Conservation (phyloP, 164 flowering plant species). For the Macadamia tetraphylla region DNA sequence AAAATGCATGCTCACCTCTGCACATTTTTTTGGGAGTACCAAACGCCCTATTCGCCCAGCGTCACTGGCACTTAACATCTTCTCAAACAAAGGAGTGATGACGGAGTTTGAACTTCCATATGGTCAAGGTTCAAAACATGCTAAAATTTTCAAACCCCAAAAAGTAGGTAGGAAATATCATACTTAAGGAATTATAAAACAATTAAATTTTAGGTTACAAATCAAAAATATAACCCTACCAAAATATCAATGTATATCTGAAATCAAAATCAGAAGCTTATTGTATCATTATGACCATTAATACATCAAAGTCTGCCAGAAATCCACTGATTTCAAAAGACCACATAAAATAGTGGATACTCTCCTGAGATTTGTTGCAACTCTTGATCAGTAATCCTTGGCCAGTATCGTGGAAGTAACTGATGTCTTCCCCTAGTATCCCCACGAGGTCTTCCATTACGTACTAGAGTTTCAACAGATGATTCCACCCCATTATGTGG, state of each 20-base stretch:
- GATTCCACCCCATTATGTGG: slow-evolving; percentile 38
- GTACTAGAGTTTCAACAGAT: slow-evolving; percentile 45
- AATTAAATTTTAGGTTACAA: background rate
- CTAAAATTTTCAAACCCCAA: background rate
- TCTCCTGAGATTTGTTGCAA: slow-evolving; percentile 69
- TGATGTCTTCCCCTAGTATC: slow-evolving; percentile 59
- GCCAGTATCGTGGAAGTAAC: slow-evolving; percentile 78
- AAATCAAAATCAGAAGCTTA: no score
- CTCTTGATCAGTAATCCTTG: slow-evolving; percentile 72
- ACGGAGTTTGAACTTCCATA: slow-evolving; percentile 53
- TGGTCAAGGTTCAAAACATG: slow-evolving; percentile 38
- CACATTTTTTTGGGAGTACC: slow-evolving; percentile 93
- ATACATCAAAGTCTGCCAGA: no score
- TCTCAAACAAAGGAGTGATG: slow-evolving; percentile 85
- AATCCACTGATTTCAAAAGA: slow-evolving; percentile 2
- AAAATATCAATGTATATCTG: no score
- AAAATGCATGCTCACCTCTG: slow-evolving; percentile 55
- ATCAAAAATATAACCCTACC: background rate
- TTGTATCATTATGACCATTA: no score
- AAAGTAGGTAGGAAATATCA: background rate
- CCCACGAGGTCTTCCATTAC: slow-evolving; percentile 45
- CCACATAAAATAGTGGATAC: slow-evolving; percentile 55
- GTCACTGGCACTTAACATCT: slow-evolving; percentile 93
- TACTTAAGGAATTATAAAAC: background rate
- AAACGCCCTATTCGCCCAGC: slow-evolving; percentile 90